Conservation (phyloP, 2,329 filamentous ascomycete species). For the Cordyceps cateniannulata region DNA sequence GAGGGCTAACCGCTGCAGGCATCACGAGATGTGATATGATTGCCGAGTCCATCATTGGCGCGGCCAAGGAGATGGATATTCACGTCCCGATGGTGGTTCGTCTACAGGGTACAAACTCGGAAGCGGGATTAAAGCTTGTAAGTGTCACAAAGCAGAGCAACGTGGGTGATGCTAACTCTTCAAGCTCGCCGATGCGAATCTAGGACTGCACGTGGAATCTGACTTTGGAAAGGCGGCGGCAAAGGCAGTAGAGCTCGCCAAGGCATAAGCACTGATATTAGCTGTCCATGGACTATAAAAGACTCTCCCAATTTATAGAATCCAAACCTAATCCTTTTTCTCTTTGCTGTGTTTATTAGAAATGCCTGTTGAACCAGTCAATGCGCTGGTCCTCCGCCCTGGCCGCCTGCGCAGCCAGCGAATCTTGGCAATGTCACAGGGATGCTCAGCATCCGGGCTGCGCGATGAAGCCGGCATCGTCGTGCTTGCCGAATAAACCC, state of each 20-base stretch:
- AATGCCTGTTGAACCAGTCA: conserved; percentile 26
- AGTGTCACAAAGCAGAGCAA: conserved; percentile 15
- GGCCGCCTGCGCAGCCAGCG: conserved; percentile 29
- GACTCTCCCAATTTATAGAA: not conserved
- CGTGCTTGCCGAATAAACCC: no score
- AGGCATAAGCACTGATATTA: not conserved
- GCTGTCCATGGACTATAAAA: not conserved
- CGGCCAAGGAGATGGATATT: conserved; percentile 31
- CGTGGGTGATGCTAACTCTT: not conserved
- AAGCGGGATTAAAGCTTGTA: conserved; percentile 34
- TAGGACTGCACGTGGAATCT: conserved; percentile 22
- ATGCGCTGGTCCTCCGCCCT: conserved; percentile 29
- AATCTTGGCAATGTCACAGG: conserved; percentile 41
- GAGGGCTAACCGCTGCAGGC: conserved; percentile 23
- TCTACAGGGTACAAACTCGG: conserved; percentile 41
- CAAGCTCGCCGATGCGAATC: conserved; percentile 21
- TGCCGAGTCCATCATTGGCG: conserved; percentile 40
- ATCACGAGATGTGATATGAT: conserved; percentile 46
- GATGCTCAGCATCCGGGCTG: conserved; percentile 45
- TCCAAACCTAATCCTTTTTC: not conserved
- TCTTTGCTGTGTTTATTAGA: not conserved
- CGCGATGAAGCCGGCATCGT: conserved; percentile 44
- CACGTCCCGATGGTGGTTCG: conserved; percentile 38
- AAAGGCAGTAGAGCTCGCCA: conserved; percentile 20
- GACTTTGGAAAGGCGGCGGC: conserved; percentile 22